Evolutionary conservation across 441 rosid genomes (phyloP), one percentile per base, ranked within the genome.

Genomic region (Gossypium aridum): DNA sequence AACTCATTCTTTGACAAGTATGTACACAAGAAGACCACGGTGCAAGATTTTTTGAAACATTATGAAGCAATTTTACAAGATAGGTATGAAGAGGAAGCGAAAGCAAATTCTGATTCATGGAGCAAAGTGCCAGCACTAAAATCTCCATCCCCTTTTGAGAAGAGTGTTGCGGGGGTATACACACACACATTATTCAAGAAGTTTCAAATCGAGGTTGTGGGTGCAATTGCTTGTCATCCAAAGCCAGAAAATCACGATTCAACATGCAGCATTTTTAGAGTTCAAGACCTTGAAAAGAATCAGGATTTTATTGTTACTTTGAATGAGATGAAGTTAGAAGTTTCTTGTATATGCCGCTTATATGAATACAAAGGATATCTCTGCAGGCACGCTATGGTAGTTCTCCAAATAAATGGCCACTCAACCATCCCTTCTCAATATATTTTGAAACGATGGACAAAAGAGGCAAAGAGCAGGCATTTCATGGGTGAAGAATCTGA

Each of bases 1-100:
- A 85, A 85, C 69, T 72, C 75, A 26, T 72, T 72, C 17, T 72
- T 61, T 19, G 75, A 72, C 59, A 72, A 72, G 69, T 72, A 61
- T 0, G 60, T 72, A 3, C 75, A 72, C 19, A 72, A 72, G 75
- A 72, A 72, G 67, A 72, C 75, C 69, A 43, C 69, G 4, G 59
- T 72, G 16, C 75, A 61, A 61, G 75, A 61, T 66, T 72, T 72
- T 60, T 16, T 63, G 43, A 72, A 45, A 4, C 67, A 60, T 17
- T 72, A 61, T 61, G 75, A 72, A 72, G 67, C 59, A 16, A 63
- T 72, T 14, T 72, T 72, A n/a, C 75, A 61, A 16, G 75, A 72
- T 13, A 72, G 69, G 69, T 72, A 72, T 72, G 75, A 72, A 47
- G 75, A 61, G 47, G 75, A 72, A 61, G 69, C 75, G 59, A 72